Conservation (phyloP, 2,329 filamentous ascomycete species). For the Myriangium duriaei region DNA sequence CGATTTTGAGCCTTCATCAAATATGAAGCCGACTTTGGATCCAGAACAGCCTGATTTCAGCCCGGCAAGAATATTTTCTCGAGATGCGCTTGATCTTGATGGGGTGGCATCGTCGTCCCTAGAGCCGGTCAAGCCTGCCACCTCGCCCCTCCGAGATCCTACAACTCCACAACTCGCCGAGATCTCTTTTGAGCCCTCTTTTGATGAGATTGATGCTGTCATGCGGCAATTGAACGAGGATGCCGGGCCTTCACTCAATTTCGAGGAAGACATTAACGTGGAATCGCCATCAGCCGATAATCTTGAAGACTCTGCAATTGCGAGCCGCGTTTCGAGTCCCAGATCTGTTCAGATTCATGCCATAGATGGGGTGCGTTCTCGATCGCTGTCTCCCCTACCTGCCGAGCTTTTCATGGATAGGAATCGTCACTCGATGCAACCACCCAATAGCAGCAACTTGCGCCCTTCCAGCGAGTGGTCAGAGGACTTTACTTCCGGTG, state of each 20-base stretch:
- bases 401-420: conserved; percentile 3
- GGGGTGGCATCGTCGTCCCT: conserved; percentile 6
- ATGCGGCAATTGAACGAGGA: conserved; percentile 74
- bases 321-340: conserved; percentile 60
- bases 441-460: conserved; percentile 50
- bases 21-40: not conserved
- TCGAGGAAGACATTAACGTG: conserved; percentile 21
- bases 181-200: conserved; percentile 50
- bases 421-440: conserved; percentile 33
- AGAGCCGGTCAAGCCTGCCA: conserved; percentile 21
- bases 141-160: conserved; percentile 24
- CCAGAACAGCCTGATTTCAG: conserved; percentile 12
- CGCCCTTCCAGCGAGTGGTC: conserved; percentile 84
- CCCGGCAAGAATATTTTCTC: conserved; percentile 12
- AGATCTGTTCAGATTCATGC: conserved; percentile 35
- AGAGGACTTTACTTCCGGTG: conserved; percentile 58
- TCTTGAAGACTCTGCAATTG: not conserved
- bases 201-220: conserved; percentile 82
- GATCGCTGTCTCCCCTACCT: conserved; percentile 11
- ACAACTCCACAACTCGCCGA: conserved; percentile 23
- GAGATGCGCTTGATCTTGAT: conserved; percentile 1
- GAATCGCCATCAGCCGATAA: conserved; percentile 17
- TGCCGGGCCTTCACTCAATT: conserved; percentile 30
- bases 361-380: not conserved
- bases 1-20: conserved; percentile 1